Evolutionary conservation across 2,329 filamentous ascomycete species (phyloP), one percentile per base, ranked within the genome.

Genomic region (Aspergillus ruber): DNA sequence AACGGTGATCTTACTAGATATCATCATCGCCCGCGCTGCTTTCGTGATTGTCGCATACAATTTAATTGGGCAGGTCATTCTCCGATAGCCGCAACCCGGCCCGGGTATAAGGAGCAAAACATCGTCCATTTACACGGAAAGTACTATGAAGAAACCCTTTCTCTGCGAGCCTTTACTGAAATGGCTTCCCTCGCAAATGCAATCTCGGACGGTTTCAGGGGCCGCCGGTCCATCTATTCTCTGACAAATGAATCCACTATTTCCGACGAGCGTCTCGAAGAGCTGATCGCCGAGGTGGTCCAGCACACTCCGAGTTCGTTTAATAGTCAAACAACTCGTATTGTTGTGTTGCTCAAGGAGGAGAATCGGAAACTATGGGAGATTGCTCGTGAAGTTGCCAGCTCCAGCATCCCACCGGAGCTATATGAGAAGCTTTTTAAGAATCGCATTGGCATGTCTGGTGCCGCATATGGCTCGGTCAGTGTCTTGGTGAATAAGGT

Each of bases 361-460:
- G 86, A 95, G 70, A 90, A 95, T 76, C 82, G 89, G 62, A 88
- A 88, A 77, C 82, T 95, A 61, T 95, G 89, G 90, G 83, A 88
- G 64, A 77, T 89, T 51, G 77, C 83, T 50, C 57, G 58, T 1
- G 60, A 65, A 3, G 62, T 65, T 17, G 56, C 59, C 23, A 57
- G 57, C 25, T 62, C 60, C 29, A 32, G 48, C 10, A 81, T 91
- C 21, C 81, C 86, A 33, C 77, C 70, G 23, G 76, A 72, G 54
- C 51, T 50, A 35, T 67, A 58, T 45, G 85, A 84, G 17, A 67
- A 71, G 56, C 50, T 39, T 13, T 70, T 54, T 56, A 68, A 66
- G 63, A 62, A 67, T 52, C 73, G 72, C 57, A 63, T 83, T 43
- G 62, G 70, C 35, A 68, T 70, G 21, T 94, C 94, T 79, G 79